Percentiles rank a stretch among this genome's conserved stretches.
Conservation (phyloP, 164 flowering plant genomes). For the Piper betle region DNA sequence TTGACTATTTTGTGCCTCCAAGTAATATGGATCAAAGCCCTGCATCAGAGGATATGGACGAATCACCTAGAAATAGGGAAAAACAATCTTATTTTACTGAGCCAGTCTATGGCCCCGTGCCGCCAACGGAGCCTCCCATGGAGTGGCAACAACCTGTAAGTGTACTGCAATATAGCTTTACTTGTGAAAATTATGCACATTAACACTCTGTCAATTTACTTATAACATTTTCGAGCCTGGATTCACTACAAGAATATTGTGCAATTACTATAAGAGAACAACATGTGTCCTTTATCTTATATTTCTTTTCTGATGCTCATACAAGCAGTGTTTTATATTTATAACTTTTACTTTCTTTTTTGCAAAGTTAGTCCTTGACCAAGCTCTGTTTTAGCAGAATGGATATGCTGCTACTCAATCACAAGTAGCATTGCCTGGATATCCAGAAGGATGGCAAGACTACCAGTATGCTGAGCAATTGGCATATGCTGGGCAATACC, state of each 20-base stretch:
- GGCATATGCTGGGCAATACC: slow-evolving; percentile 78
- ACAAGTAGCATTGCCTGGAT: slow-evolving; percentile 54
- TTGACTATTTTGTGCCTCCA: slow-evolving; percentile 58
- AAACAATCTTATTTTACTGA: slow-evolving; percentile 45
- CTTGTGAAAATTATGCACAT: neutral
- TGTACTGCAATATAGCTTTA: neutral
- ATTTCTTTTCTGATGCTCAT: too few relatives aligned
- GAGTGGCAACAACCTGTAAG: slow-evolving; percentile 81
- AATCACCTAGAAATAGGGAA: slow-evolving; percentile 81
- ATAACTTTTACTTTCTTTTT: too few relatives aligned
- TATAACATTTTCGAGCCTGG: too few relatives aligned
- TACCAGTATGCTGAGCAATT: slow-evolving; percentile 82
- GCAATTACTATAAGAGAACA: too few relatives aligned
- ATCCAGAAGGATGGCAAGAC: slow-evolving; percentile 82
- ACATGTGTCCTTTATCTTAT: too few relatives aligned
- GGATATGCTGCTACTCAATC: slow-evolving; percentile 69
- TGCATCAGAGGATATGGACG: slow-evolving; percentile 88
- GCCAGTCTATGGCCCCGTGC: slow-evolving; percentile 84
- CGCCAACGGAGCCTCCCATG: slow-evolving; percentile 50
- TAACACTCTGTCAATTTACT: neutral
- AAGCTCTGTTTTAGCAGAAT: slow-evolving; percentile 28
- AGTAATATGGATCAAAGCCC: slow-evolving; percentile 79
- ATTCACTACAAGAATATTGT: too few relatives aligned
- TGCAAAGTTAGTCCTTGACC: too few relatives aligned
- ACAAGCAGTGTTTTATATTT: too few relatives aligned